Evolutionary conservation across 257 asterid species (phyloP).

Genomic region (Solanum pinnatisectum): DNA sequence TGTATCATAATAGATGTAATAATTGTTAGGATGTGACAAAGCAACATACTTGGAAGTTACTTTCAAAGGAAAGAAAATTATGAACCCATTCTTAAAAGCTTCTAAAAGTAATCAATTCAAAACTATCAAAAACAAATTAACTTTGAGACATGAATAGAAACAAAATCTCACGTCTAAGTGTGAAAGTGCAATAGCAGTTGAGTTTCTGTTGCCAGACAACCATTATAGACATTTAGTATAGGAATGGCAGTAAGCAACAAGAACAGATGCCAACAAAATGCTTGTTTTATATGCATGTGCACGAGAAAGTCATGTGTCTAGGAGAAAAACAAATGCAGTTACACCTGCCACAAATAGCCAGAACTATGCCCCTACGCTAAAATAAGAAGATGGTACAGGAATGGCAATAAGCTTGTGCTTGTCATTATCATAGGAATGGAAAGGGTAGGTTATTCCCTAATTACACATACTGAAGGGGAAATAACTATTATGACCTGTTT

Average conservation of each 20-base stretch:
- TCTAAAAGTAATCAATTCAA: background rate
- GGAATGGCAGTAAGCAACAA: background rate
- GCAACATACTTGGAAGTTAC: background rate
- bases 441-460: background rate
- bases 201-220: background rate
- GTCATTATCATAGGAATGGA: background rate
- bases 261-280: background rate
- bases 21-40: background rate
- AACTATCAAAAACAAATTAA: background rate
- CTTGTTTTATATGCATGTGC: background rate
- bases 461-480: background rate
- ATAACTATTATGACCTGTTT: background rate
- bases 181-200: background rate
- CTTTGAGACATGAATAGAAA: background rate
- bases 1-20: background rate
- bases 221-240: background rate
- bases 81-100: background rate
- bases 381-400: background rate
- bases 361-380: background rate
- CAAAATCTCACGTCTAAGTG: background rate
- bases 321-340: background rate
- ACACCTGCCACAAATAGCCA: background rate
- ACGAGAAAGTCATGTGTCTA: background rate
- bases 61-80: background rate
- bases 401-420: background rate